phyloP scores from a whole-genome alignment of 768 basidiomycete genomes.

The Suillus luteus region DNA sequence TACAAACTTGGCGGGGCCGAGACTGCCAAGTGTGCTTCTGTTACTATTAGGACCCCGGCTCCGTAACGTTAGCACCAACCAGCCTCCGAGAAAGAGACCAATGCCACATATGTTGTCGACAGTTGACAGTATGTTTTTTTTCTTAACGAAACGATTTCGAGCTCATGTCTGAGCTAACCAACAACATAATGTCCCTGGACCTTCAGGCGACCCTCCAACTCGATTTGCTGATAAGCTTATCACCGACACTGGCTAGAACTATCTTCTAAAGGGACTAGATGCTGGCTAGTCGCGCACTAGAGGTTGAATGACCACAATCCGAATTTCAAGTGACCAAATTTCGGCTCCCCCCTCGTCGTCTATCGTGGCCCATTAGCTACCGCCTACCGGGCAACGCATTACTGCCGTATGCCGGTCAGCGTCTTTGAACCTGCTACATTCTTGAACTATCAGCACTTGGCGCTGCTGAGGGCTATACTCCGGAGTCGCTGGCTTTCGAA shows the following conservation, averaged over 20 bases:
- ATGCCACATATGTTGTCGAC: not conserved
- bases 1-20: conserved; percentile 1
- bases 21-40: too few species aligned
- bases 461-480: not conserved
- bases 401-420: not conserved
- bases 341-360: not conserved
- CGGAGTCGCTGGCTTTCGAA: not conserved
- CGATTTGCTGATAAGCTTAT: not conserved
- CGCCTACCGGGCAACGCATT: not conserved
- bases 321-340: not conserved
- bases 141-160: not conserved
- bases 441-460: not conserved
- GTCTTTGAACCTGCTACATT: not conserved
- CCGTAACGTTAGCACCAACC: not conserved
- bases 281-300: not conserved
- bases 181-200: not conserved
- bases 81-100: not conserved
- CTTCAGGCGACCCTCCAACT: not conserved
- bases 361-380: not conserved
- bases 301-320: not conserved
- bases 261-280: not conserved
- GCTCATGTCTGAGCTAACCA: not conserved
- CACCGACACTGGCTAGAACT: not conserved
- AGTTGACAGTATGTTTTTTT: not conserved
- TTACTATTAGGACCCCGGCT: not conserved